phyloP scores from a whole-genome alignment of 257 asterid species.

The Solanum corneliomulleri region DNA sequence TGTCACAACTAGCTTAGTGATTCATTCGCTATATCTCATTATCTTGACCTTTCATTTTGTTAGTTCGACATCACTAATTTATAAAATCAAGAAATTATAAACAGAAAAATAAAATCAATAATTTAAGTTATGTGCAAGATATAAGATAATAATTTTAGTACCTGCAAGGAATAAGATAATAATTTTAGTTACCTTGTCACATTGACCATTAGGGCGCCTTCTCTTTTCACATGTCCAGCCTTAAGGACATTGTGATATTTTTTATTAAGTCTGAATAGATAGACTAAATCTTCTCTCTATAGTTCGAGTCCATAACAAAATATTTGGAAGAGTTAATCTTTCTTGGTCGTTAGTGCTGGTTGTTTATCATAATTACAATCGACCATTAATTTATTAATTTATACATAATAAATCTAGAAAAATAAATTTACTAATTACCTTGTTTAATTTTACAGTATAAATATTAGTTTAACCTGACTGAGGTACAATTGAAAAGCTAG shows the following conservation, averaged over 20 bases:
- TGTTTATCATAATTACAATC: too few relatives aligned
- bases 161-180: too few relatives aligned
- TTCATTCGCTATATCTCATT: too few relatives aligned
- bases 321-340: background rate
- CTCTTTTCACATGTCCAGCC: background rate
- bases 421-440: background rate
- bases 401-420: background rate
- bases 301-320: background rate
- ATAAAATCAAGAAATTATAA: too few relatives aligned
- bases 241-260: background rate
- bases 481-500: background rate
- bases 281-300: background rate
- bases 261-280: too few relatives aligned
- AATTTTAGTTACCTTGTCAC: background rate
- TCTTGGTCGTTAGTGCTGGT: too few relatives aligned
- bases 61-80: too few relatives aligned
- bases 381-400: background rate
- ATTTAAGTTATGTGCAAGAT: too few relatives aligned
- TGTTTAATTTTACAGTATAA: background rate
- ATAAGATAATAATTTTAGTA: background rate
- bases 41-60: too few relatives aligned
- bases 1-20: too few relatives aligned
- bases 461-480: background rate
- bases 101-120: too few relatives aligned
- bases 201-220: background rate